A percentile compares a stretch with the other conserved stretches of the same genome.
These are phyloP conservation scores for Litchi chinensis DNA, from an alignment of 345 rosid species.

Conservation along the genomic window DNA sequence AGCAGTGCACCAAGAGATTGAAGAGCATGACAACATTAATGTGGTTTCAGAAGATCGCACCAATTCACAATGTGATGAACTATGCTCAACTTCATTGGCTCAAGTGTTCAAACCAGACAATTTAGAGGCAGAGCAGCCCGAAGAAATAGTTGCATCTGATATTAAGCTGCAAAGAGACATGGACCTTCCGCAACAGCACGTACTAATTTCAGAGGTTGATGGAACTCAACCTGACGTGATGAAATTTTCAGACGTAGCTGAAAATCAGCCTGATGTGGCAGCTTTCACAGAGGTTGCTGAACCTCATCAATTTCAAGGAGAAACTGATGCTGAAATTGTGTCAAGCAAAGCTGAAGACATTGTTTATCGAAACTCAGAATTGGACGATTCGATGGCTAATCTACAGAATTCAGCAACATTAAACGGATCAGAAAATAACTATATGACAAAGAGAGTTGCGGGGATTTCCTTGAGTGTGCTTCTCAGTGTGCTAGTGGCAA, in stretches of 20 bases:
- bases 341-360: slow-evolving; percentile 10
- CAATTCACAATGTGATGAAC: slow-evolving; percentile 23
- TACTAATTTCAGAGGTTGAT: neutral
- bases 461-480: slow-evolving; percentile 37
- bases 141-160: slow-evolving; percentile 6
- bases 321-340: slow-evolving; percentile 11
- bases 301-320: slow-evolving; percentile 2
- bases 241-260: neutral
- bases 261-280: slow-evolving; percentile 14
- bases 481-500: slow-evolving; percentile 40
- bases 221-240: slow-evolving; percentile 16
- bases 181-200: slow-evolving; percentile 6
- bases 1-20: slow-evolving; percentile 23
- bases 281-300: slow-evolving; percentile 4
- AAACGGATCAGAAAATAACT: slow-evolving; percentile 8
- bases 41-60: slow-evolving; percentile 17
- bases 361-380: slow-evolving; percentile 7
- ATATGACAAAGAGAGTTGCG: slow-evolving; percentile 3
- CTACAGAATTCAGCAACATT: slow-evolving; percentile 23
- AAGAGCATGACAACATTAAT: slow-evolving; percentile 22
- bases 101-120: slow-evolving; percentile 12
- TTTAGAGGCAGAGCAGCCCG: neutral
- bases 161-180: slow-evolving; percentile 27
- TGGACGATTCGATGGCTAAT: slow-evolving; percentile 19
- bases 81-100: slow-evolving; percentile 2